Percentiles rank a stretch among this genome's conserved stretches.
Evolutionary conservation across 1,284 basidiomycete genomes (phyloP).

Genomic region (Inonotus obliquus): DNA sequence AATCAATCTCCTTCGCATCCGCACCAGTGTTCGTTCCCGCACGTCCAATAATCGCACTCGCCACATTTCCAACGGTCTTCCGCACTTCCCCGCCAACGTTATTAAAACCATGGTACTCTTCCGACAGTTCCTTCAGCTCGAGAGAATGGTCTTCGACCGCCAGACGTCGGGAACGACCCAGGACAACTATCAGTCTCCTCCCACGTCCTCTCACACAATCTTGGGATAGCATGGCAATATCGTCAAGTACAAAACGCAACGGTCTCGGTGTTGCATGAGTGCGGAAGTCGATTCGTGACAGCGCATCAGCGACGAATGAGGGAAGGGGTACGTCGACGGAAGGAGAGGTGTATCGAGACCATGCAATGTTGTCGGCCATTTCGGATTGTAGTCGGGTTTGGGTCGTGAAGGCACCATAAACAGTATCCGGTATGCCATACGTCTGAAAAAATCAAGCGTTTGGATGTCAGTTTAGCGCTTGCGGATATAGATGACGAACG

Average conservation of each 20-base stretch:
- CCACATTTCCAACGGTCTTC: constrained; percentile 82
- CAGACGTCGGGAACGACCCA: constrained; percentile 66
- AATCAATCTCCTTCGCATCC: constrained; percentile 46
- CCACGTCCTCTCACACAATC: constrained; percentile 3
- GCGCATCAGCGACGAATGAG: constrained; percentile 31
- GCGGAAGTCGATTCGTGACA: constrained; percentile 52
- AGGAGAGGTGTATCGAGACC: constrained; percentile 17
- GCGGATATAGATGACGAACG: constrained; percentile 8
- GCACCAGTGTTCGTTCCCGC: neutral
- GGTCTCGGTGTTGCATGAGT: constrained; percentile 49
- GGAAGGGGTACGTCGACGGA: constrained; percentile 23
- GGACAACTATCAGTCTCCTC: constrained; percentile 52
- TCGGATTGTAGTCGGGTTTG: constrained; percentile 41
- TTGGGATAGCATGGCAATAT: constrained; percentile 26
- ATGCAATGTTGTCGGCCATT: constrained; percentile 23
- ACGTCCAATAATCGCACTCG: constrained; percentile 57
- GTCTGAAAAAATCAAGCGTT: constrained; percentile 22
- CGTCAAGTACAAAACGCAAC: constrained; percentile 43
- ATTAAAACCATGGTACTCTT: constrained; percentile 37
- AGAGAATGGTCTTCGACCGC: constrained; percentile 57
- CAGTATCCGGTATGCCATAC: constrained; percentile 38
- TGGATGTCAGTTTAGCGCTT: neutral
- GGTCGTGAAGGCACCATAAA: constrained; percentile 39
- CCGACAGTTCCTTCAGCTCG: constrained; percentile 64
- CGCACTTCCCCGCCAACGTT: constrained; percentile 51